Percentiles rank a stretch among this genome's conserved stretches.
These are phyloP conservation scores for Coelastrella sp. DNA, from an alignment of 139 green algal genomes.

Conservation along the genomic window DNA sequence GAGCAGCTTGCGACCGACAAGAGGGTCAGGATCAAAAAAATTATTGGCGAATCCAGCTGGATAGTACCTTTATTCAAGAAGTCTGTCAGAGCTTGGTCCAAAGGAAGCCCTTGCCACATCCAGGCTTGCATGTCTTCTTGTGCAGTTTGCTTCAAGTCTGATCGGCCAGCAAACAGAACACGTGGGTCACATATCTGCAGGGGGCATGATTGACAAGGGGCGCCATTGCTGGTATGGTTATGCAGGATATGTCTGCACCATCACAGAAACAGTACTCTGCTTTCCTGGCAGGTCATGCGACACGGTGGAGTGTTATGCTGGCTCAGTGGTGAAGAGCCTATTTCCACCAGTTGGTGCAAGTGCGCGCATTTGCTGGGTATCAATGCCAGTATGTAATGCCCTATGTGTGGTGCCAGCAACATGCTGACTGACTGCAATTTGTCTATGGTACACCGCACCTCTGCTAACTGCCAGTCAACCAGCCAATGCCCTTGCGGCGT, in stretches of 20 bases:
- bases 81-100: constrained; percentile 15
- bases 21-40: too few relatives aligned
- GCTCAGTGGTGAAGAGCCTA: too few relatives aligned
- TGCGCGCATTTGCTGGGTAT: too few relatives aligned
- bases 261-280: background rate
- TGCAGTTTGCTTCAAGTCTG: constrained; percentile 22
- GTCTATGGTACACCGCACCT: constrained; percentile 42
- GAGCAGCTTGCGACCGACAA: too few relatives aligned
- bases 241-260: background rate
- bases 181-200: constrained; percentile 62
- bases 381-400: too few relatives aligned
- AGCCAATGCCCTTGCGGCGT: constrained; percentile 57
- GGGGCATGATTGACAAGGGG: background rate
- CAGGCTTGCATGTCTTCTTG: constrained; percentile 42
- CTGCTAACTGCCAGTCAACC: constrained; percentile 61
- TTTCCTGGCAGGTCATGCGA: too few relatives aligned
- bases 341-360: too few relatives aligned
- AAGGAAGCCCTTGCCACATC: constrained; percentile 58
- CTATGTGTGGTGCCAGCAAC: background rate
- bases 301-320: too few relatives aligned
- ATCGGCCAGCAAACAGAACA: constrained; percentile 52
- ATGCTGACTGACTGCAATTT: background rate
- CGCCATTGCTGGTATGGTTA: background rate
- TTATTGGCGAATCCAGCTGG: too few relatives aligned
- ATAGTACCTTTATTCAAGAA: constrained; percentile 31